These are phyloP conservation scores for Aspergillus mulundensis DNA, from an alignment of 495 filamentous ascomycete genomes.

Conservation along the genomic window DNA sequence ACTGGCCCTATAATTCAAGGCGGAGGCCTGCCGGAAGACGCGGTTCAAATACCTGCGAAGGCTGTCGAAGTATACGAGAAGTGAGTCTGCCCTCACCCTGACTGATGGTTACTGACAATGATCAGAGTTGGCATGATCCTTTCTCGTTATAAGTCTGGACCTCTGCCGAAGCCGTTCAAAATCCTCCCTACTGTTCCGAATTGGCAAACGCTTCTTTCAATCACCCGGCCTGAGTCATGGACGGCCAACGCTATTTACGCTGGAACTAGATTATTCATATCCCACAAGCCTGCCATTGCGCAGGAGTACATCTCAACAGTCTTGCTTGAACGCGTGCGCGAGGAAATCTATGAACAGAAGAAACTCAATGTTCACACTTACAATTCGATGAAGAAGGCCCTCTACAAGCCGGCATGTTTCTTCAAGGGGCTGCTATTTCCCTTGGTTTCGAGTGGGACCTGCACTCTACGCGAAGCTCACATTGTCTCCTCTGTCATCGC, in stretches of 20 bases:
- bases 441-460: conserved; percentile 68
- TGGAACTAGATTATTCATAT: conserved; percentile 84
- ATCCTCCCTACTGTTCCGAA: conserved; percentile 86
- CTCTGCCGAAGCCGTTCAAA: conserved; percentile 95
- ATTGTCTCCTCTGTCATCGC: conserved; percentile 82
- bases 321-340: conserved; percentile 80
- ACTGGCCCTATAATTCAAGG: conserved; percentile 39
- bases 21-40: conserved; percentile 61
- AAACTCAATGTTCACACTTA: conserved; percentile 96
- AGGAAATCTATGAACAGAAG: conserved; percentile 81
- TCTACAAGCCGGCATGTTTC: conserved; percentile 95
- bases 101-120: conserved; percentile 14
- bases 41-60: conserved; percentile 83
- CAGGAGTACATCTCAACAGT: conserved; percentile 79
- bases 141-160: conserved; percentile 89
- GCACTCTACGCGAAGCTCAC: conserved; percentile 85
- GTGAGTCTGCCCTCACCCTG: conserved; percentile 43
- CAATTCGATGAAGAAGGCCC: conserved; percentile 81
- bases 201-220: conserved; percentile 80
- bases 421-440: conserved; percentile 97
- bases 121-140: conserved; percentile 78
- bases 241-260: conserved; percentile 83
- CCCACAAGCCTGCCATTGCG: conserved; percentile 66
- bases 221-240: conserved; percentile 81
- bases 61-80: conserved; percentile 92